Conservation (phyloP, 371 early-diverging fungal genomes). For the Mortierella sp. region DNA sequence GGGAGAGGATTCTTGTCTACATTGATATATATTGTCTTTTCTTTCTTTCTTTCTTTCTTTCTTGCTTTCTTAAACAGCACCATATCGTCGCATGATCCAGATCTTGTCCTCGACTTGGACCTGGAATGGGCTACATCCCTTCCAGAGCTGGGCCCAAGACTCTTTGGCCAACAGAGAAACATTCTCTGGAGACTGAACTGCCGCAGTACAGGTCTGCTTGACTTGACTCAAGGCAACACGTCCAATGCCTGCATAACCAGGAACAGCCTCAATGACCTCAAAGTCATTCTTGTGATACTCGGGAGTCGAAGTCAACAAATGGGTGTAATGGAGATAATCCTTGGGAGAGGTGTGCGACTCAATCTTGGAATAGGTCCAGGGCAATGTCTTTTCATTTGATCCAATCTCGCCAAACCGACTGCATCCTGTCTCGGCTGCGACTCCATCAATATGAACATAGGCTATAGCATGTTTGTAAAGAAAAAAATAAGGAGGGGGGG, state of each 20-base stretch:
- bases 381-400: conserved; percentile 4
- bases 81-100: conserved; percentile 41
- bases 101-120: conserved; percentile 36
- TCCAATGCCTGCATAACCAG: conserved; percentile 52
- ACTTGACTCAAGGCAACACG: conserved; percentile 11
- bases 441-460: conserved; percentile 83
- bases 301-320: conserved; percentile 70
- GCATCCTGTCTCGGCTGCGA: conserved; percentile 90
- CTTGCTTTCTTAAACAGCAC: not conserved
- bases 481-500: not conserved
- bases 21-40: not conserved
- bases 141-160: conserved; percentile 13
- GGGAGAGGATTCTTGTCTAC: too few species aligned
- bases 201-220: conserved; percentile 18
- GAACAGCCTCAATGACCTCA: conserved; percentile 55
- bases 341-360: conserved; percentile 59
- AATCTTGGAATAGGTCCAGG: conserved; percentile 76
- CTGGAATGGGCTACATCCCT: conserved; percentile 37
- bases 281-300: conserved; percentile 53
- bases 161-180: not conserved
- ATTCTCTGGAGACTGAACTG: conserved; percentile 1
- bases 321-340: conserved; percentile 72
- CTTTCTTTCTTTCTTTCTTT: not conserved
- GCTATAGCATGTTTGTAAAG: conserved; percentile 22
- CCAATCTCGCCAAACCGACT: conserved; percentile 76